These are phyloP conservation scores for Cucurbita maxima DNA, from an alignment of 306 rosid species.

Conservation along the genomic window DNA sequence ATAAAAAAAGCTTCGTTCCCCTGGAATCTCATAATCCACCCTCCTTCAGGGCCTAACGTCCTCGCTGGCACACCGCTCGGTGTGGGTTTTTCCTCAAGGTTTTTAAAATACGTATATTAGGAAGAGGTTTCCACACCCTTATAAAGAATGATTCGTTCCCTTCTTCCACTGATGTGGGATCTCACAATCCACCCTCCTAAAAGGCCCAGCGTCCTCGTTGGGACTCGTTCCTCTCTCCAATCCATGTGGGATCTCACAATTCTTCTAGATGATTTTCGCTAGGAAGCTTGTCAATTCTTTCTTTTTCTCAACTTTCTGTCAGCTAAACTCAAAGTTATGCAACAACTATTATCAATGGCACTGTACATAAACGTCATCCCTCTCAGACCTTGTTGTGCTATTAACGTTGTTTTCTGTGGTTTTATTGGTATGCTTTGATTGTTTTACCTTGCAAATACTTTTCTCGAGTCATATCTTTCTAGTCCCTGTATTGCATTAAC, in stretches of 20 bases:
- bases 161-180: too few species aligned
- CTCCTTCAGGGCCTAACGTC: too few species aligned
- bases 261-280: not conserved
- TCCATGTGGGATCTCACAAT: too few species aligned
- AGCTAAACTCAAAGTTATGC: not conserved
- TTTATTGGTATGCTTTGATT: not conserved
- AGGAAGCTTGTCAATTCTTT: not conserved
- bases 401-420: not conserved
- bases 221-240: too few species aligned
- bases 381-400: not conserved
- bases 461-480: not conserved
- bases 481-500: not conserved
- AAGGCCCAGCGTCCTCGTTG: too few species aligned
- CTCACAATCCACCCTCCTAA: too few species aligned
- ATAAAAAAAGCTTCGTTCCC: too few species aligned
- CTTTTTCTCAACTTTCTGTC: not conserved
- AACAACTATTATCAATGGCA: not conserved
- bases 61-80: too few species aligned
- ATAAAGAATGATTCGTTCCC: not conserved
- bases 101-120: too few species aligned
- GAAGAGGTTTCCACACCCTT: too few species aligned
- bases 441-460: not conserved
- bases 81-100: too few species aligned
- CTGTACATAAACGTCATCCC: not conserved
- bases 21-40: too few species aligned